Base-by-base conservation (phyloP, 495 filamentous ascomycete species). In the Aspergillus sparsus region DNA sequence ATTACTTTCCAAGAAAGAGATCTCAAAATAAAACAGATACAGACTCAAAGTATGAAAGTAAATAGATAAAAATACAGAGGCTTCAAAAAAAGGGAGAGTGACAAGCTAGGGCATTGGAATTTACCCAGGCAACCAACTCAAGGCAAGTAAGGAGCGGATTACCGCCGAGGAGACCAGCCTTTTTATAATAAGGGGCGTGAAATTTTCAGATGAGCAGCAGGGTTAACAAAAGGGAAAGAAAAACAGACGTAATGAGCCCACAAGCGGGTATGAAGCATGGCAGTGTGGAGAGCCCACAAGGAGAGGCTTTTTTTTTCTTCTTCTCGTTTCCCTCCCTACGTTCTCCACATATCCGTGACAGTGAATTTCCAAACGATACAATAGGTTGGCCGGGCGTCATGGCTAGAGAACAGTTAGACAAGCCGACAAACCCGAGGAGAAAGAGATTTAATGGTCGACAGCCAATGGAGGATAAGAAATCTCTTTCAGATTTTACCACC, bases 271-370 rank as follows among this genome's bases (percentile, higher is more conserved):
- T 6, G 16, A 35, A 33, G 8, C 50, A 53, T 53, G 50, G 36
- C n/a, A 18, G 5, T 34, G 50, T 53, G 50, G 50, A 53, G 50
- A 36, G 32, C n/a, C 37, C n/a, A 16, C 42, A 7, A 46, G 12
- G 15, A 46, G n/a, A 16, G 15, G 12, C 6, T 11, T 42, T 42
- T 42, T 15, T 27, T 27, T 27, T 27, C 3, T 27, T 27, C 21
- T 27, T 27, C 21, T 27, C 21, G 3, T 27, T 27, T 27, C 3
- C 21, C 21, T 27, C 21, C 21, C 21, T 27, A 27, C 21, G 9
- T 42, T 8, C 39, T 12, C 39, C 39, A 42, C 39, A 8, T 42
- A 8, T 42, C 15, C 10, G 37, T 42, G 15, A 42, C 21, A 27
- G 3, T 27, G 21, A 27, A 1, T 27, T 27, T 27, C 21, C 21